Conservation (phyloP, 1,139 yeast species). For the Scheffersomyces titani region DNA sequence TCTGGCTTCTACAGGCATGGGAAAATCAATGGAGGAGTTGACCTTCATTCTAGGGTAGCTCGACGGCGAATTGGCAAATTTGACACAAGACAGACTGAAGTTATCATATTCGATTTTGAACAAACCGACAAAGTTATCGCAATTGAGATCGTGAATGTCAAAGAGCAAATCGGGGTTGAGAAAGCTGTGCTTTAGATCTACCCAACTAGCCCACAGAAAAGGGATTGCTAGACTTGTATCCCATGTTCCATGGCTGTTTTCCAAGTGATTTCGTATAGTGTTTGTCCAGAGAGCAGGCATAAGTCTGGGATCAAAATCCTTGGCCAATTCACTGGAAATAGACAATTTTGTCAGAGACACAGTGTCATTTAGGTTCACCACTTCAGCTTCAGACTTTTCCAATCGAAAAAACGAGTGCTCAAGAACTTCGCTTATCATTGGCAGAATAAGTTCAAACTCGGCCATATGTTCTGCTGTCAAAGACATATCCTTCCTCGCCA, state of each 20-base stretch:
- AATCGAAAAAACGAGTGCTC: not conserved
- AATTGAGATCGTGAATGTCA: constrained; percentile 1
- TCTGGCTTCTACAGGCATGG: constrained; percentile 11
- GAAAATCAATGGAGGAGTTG: constrained; percentile 6
- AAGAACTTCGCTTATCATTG: not conserved
- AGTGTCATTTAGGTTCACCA: not conserved
- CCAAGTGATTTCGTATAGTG: constrained; percentile 3
- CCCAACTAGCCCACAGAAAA: constrained; percentile 18
- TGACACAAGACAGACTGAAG: constrained; percentile 3
- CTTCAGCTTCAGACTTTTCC: not conserved
- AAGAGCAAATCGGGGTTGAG: not conserved
- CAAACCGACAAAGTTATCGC: constrained; percentile 2
- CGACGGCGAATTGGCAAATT: not conserved
- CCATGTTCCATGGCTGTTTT: not conserved
- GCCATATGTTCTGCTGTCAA: not conserved
- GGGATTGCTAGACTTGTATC: constrained; percentile 13
- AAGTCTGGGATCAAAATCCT: constrained; percentile 17
- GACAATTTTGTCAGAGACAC: not conserved
- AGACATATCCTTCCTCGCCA: not conserved
- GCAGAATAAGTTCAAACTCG: not conserved
- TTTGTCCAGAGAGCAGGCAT: constrained; percentile 17
- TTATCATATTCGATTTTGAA: constrained; percentile 2
- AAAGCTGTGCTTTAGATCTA: constrained; percentile 8
- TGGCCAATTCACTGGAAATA: not conserved
- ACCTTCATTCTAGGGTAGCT: constrained; percentile 5